Conservation (phyloP, 106 monocot genomes). For the Allium fistulosum region DNA sequence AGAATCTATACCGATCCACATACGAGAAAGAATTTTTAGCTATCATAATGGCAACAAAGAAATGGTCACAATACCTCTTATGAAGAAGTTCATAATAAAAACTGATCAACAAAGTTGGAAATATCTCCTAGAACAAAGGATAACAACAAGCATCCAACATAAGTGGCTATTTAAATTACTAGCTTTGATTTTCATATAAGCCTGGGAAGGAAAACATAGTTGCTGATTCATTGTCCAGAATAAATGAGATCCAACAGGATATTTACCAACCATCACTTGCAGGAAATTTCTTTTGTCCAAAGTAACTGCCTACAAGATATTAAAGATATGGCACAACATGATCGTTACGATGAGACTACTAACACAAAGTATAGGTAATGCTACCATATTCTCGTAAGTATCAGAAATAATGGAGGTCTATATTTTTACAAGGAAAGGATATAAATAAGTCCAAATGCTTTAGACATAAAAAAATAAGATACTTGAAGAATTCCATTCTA, state of each 20-base stretch:
- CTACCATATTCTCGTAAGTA: background rate
- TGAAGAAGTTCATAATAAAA: background rate
- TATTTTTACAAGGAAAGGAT: background rate
- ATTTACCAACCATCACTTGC: too few species aligned
- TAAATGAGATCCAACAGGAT: too few species aligned
- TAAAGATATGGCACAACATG: too few species aligned
- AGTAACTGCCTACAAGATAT: too few species aligned
- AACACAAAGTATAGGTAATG: background rate
- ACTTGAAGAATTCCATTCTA: background rate
- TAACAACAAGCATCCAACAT: background rate
- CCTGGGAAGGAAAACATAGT: too few species aligned
- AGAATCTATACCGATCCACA: background rate
- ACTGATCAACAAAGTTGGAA: too few species aligned
- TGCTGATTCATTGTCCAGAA: too few species aligned
- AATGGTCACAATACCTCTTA: background rate
- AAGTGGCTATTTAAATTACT: background rate
- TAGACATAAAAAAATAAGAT: background rate
- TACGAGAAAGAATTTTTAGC: constrained; percentile 9
- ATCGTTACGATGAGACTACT: background rate
- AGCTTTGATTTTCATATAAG: too few species aligned
- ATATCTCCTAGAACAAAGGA: background rate
- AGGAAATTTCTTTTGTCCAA: too few species aligned
- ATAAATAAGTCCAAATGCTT: background rate
- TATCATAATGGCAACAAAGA: background rate
- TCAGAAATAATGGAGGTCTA: background rate